phyloP scores from a whole-genome alignment of 345 rosid species.

The Erodium maritimum region DNA sequence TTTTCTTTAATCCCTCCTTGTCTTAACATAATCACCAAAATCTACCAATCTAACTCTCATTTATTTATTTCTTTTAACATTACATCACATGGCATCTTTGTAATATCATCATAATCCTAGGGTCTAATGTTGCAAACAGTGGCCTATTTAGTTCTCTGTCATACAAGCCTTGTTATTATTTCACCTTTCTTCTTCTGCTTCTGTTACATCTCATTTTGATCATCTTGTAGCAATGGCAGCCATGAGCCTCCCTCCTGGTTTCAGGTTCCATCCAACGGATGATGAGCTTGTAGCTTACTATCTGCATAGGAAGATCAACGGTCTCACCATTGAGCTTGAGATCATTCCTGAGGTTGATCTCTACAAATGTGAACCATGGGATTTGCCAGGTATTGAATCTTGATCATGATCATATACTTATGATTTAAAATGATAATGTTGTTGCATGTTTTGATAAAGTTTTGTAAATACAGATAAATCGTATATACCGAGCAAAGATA shows the following conservation, averaged over 20 bases:
- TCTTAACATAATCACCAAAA: conserved; percentile 7
- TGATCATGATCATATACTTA: no score
- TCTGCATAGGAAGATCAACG: conserved; percentile 69
- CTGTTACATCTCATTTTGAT: conserved; percentile 7
- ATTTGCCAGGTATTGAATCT: conserved; percentile 44
- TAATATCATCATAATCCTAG: conserved; percentile 4
- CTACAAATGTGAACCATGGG: conserved; percentile 99
- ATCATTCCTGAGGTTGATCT: conserved; percentile 97
- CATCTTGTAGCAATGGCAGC: conserved; percentile 29
- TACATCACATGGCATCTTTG: conserved; percentile 21
- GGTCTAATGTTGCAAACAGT: conserved; percentile 19
- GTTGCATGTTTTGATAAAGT: no score
- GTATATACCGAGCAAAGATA: conserved; percentile 74
- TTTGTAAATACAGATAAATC: conserved; percentile 48
- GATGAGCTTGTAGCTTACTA: conserved; percentile 94
- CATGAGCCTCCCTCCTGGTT: conserved; percentile 86
- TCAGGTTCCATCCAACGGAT: conserved; percentile 90
- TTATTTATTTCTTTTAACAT: not conserved
- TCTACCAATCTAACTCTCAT: not conserved
- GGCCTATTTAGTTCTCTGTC: conserved; percentile 24
- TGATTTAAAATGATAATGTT: no score
- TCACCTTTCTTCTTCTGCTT: not conserved
- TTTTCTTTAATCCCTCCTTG: conserved; percentile 1
- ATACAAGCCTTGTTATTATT: no score
- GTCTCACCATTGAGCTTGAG: conserved; percentile 84